These are phyloP conservation scores for Boletus tomentosulus DNA, from an alignment of 768 basidiomycete genomes.

Conservation along the genomic window DNA sequence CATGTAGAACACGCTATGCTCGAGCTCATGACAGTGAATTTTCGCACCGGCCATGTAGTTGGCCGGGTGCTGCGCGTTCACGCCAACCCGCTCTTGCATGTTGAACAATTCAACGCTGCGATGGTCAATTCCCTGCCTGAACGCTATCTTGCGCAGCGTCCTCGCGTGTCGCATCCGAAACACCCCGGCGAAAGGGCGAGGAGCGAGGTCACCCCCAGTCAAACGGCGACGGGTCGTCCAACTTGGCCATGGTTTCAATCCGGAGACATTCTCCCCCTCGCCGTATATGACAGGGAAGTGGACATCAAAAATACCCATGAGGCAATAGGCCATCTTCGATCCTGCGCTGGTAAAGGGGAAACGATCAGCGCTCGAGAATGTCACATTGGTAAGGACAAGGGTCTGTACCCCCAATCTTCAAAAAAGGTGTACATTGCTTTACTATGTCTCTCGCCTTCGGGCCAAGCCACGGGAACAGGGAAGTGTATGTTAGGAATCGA, in stretches of 20 bases:
- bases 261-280: conserved; percentile 24
- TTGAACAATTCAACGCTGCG: conserved; percentile 16
- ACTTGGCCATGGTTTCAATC: conserved; percentile 23
- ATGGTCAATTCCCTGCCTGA: conserved; percentile 8
- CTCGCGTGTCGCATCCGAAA: conserved; percentile 11
- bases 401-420: background rate
- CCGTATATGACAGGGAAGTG: conserved; percentile 29
- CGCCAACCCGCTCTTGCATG: conserved; percentile 14
- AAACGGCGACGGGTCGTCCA: conserved; percentile 22
- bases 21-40: conserved; percentile 20
- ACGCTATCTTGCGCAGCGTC: conserved; percentile 8
- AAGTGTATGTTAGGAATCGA: background rate
- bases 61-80: conserved; percentile 19
- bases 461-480: background rate
- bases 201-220: conserved; percentile 22
- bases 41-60: conserved; percentile 18
- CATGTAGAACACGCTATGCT: conserved; percentile 13
- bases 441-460: background rate
- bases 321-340: conserved; percentile 28
- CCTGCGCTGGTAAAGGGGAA: conserved; percentile 2
- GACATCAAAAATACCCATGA: conserved; percentile 28
- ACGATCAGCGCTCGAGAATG: background rate
- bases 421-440: background rate
- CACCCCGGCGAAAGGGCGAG: conserved; percentile 16
- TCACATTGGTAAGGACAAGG: background rate